phyloP scores from a whole-genome alignment of 768 basidiomycete genomes.

The Podaxis sp. region DNA sequence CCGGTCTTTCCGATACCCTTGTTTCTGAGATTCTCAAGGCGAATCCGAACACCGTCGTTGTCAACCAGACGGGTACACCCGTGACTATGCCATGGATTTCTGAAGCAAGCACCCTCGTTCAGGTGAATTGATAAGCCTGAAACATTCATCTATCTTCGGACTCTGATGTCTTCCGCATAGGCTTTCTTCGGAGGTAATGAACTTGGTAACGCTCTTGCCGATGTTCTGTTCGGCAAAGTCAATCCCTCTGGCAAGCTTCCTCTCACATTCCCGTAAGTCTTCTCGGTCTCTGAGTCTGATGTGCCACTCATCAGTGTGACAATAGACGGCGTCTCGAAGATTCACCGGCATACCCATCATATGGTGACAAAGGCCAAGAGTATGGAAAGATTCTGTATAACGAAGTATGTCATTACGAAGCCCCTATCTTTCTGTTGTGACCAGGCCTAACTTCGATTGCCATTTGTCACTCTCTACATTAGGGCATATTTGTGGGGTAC shows the following conservation, averaged over 20 bases:
- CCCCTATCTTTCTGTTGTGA: conserved; percentile 5
- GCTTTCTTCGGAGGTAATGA: conserved; percentile 57
- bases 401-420: conserved; percentile 29
- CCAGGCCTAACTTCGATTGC: conserved; percentile 6
- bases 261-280: conserved; percentile 48
- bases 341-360: conserved; percentile 46
- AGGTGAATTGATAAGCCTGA: conserved; percentile 26
- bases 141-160: not conserved
- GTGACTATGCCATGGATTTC: conserved; percentile 57
- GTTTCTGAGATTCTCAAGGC: conserved; percentile 44
- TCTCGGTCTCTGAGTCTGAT: not conserved
- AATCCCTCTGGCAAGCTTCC: conserved; percentile 60
- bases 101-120: conserved; percentile 33
- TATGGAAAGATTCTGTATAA: conserved; percentile 44
- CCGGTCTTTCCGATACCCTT: conserved; percentile 50
- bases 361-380: conserved; percentile 40
- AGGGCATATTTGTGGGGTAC: conserved; percentile 55
- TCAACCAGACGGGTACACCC: conserved; percentile 55
- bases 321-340: conserved; percentile 49
- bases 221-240: conserved; percentile 58
- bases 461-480: not conserved
- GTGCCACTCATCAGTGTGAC: not conserved
- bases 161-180: conserved; percentile 21
- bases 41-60: conserved; percentile 54
- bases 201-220: conserved; percentile 54